Percentiles rank a stretch among this genome's conserved stretches.
These are phyloP conservation scores for Aphanomyces astaci DNA, from an alignment of 352 stramenopile genomes.

Conservation along the genomic window DNA sequence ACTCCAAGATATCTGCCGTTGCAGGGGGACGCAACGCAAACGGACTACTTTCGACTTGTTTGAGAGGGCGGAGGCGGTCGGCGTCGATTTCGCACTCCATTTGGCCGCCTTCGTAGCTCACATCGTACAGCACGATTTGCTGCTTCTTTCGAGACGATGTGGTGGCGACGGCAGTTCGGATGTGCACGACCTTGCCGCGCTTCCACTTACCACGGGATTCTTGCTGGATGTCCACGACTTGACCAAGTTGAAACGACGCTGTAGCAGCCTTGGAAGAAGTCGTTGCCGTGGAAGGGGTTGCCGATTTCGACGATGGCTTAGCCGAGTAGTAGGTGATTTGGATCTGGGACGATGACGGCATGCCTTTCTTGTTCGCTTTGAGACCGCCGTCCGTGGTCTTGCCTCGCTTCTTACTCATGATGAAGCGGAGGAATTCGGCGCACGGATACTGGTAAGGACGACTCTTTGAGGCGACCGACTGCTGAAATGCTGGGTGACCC, in stretches of 20 bases:
- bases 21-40: neutral
- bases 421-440: neutral
- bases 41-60: neutral
- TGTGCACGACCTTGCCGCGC: conserved; percentile 12
- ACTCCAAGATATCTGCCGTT: neutral
- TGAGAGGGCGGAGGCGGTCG: conserved; percentile 6
- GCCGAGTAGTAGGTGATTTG: neutral
- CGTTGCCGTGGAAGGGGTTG: too few relatives aligned
- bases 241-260: neutral
- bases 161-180: neutral
- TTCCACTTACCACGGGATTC: conserved; percentile 22
- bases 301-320: neutral
- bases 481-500: conserved; percentile 1
- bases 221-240: conserved; percentile 19
- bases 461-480: neutral
- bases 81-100: conserved; percentile 22
- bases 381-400: neutral
- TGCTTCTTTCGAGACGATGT: conserved; percentile 8
- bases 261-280: neutral
- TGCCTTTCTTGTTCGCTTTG: conserved; percentile 4
- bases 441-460: neutral
- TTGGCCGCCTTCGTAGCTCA: conserved; percentile 18
- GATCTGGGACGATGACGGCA: neutral
- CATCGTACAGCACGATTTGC: conserved; percentile 4
- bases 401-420: conserved; percentile 1